Evolutionary conservation across 2,329 filamentous ascomycete species (phyloP), one percentile per base, ranked within the genome.

Genomic region (Stromatinia cepivora): DNA sequence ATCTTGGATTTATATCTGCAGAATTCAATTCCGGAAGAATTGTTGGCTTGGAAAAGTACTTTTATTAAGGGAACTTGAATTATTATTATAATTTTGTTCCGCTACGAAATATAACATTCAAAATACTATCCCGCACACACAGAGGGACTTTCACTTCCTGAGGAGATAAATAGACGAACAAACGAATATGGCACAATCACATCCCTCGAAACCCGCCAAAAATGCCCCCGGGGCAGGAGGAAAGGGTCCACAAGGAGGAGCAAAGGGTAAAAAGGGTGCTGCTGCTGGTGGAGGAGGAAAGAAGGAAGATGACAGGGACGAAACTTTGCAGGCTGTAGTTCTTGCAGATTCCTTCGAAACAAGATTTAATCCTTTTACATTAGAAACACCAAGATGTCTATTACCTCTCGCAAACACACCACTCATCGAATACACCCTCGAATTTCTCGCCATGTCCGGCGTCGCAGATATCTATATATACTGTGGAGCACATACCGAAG

Each of bases 391-490:
- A 78, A 87, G 95, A 84, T 98, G 95, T 83, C 90, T 99, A 45
- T 85, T 99, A 9, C 93, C 94, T 15, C 86, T 99, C 71, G 95
- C 93, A 71, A 98, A 98, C 80, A 94, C 90, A 1, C 94, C 95
- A 48, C 84, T 99, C 72, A 97, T 99, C 81, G 95, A 99, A 80
- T 98, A 99, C 80, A 98, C 94, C 5, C 89, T 98, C 76, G 94
- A 98, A 78, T 98, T 97, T 77, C 88, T 99, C 0, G 93, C 93
- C 73, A 94, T 94, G 85, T 93, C 95, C 70, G 93, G 94, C 70
- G 93, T 98, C n/a, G 89, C 95, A 75, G 92, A 97, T 73, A 91
- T 98, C 67, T 97, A 92, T 79, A 87, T 99, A 70, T 98, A 97
- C 82, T 94, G 91, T 75, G 92, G 93, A 71, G 89, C 92, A 39